A percentile compares a stretch with the other conserved stretches of the same genome.
Evolutionary conservation across 306 rosid species (phyloP).

Genomic region (Corylus avellana): DNA sequence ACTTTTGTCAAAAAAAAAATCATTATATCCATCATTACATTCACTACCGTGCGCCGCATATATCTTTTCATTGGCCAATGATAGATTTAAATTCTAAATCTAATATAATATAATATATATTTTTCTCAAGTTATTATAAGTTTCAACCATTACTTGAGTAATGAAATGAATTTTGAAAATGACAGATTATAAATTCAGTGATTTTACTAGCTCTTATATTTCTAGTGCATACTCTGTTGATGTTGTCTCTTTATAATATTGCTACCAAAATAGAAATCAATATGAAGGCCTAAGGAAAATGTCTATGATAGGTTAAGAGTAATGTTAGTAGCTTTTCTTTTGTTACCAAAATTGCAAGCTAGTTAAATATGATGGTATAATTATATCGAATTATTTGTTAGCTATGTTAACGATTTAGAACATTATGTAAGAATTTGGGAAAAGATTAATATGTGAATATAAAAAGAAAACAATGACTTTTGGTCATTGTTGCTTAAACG

Average conservation of each 20-base stretch:
- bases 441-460: too few species aligned
- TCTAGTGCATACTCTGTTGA: not conserved
- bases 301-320: too few species aligned
- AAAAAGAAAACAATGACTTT: too few species aligned
- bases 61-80: not conserved
- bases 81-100: conserved; percentile 24
- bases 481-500: too few species aligned
- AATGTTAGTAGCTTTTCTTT: too few species aligned
- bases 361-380: too few species aligned
- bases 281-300: too few species aligned
- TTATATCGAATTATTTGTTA: too few species aligned
- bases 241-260: not conserved
- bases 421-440: too few species aligned
- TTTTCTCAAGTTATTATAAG: not conserved
- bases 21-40: not conserved
- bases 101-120: not conserved
- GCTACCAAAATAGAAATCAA: not conserved
- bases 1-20: not conserved
- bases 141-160: conserved; percentile 29
- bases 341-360: too few species aligned
- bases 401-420: too few species aligned
- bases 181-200: not conserved
- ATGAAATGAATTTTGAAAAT: conserved; percentile 18
- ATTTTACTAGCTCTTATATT: not conserved
- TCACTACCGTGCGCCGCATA: not conserved